Evolutionary conservation across 257 asterid genomes (phyloP).

Genomic region (Phtheirospermum japonicum): DNA sequence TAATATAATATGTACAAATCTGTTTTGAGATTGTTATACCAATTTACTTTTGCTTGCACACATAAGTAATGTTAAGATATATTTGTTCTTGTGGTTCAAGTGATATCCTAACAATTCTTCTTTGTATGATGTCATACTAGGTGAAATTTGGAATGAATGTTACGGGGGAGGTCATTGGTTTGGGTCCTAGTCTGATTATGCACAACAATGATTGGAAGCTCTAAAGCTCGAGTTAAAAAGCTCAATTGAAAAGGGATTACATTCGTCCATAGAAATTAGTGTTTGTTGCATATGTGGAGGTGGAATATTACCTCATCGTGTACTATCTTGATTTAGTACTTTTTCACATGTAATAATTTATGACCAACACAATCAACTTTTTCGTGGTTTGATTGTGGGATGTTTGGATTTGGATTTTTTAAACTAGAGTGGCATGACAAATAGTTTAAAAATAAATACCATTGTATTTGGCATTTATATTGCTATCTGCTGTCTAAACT

Average conservation of each 20-base stretch:
- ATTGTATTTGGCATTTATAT: no score
- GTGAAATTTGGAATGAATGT: constrained; percentile 81
- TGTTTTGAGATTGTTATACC: no score
- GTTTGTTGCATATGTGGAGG: not conserved
- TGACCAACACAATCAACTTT: not conserved
- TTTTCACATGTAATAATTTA: constrained; percentile 31
- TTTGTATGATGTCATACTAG: constrained; percentile 31
- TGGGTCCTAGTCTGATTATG: constrained; percentile 59
- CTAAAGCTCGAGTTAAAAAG: constrained; percentile 56
- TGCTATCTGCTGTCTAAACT: no score
- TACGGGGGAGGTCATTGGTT: constrained; percentile 67
- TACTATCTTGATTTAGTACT: constrained; percentile 1
- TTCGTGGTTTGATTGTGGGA: constrained; percentile 1
- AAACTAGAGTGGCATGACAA: no score
- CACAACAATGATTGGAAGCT: constrained; percentile 72
- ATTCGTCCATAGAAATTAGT: constrained; percentile 46
- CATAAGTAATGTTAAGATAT: constrained; percentile 9
- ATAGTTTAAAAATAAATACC: no score
- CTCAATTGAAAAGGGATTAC: constrained; percentile 76
- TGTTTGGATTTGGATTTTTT: not conserved
- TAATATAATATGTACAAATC: no score
- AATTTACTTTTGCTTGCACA: no score
- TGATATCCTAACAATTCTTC: no score
- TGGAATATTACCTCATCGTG: constrained; percentile 7
- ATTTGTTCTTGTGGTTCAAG: not conserved